Base-by-base conservation (phyloP, 2,329 filamentous ascomycete genomes). In the Akanthomyces muscarius region DNA sequence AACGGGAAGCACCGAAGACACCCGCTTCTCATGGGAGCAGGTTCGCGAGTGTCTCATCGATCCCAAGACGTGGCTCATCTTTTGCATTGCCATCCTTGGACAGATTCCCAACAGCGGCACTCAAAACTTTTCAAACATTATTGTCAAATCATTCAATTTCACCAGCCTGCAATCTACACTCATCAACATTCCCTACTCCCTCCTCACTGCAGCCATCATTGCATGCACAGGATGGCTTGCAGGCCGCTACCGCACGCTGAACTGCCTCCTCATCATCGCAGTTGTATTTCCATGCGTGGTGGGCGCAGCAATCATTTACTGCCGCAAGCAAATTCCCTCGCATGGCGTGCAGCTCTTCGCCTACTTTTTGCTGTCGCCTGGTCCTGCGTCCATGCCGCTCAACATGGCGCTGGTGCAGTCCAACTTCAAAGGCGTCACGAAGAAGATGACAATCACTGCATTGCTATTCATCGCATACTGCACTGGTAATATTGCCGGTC, bases 71-170 rank as follows among this genome's bases (percentile, higher is more conserved):
- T 88, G 83, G 84, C 73, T 87, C 54, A 78, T 88, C 52, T 78
- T 85, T 63, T 75, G 74, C 2, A 78, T 88, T 25, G 77, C 80
- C 25, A 65, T 87, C 5, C 71, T 82, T 3, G 81, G 78, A 2
- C 81, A 85, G 71, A 86, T 88, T 28, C 84, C 86, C 47, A 88
- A 87, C 65, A 85, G 85, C 38, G 85, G 86, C 28, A 85, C 83
- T 0, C 81, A 84, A 67, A 83, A 80, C 67, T 86, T 87, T 55
- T 80, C 81, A 47, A 86, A 85, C 68, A 77, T 86, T 42, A 81
- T 86, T 60, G 77, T 86, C 69, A 77, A 74, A 52, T 83, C 81
- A 5, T 85, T 86, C 57, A 81, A 81, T 10, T 86, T 85, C 70
- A 81, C 80, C 0, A 77, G 78, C 44, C 73, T 86, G 38, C 76